These are phyloP conservation scores for Leavenworthia alabamica DNA, from an alignment of 345 rosid species.

Conservation along the genomic window DNA sequence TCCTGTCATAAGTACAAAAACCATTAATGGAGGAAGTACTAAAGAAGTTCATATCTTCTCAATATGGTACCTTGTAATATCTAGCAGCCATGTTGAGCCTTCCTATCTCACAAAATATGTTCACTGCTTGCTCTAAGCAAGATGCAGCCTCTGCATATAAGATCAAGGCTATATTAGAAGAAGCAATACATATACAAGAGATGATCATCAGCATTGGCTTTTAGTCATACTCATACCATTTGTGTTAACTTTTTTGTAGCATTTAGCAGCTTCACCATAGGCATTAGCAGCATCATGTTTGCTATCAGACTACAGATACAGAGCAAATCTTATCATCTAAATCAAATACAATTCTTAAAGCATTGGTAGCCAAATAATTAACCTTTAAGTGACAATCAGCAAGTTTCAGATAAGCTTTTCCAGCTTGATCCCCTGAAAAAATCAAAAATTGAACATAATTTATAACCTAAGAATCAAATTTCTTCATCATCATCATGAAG, in stretches of 20 bases:
- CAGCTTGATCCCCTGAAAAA: slow-evolving; percentile 68
- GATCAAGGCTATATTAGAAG: background rate
- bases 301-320: slow-evolving; percentile 41
- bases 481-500: no score
- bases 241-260: slow-evolving; percentile 52
- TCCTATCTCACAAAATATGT: slow-evolving; percentile 66
- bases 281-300: slow-evolving; percentile 65
- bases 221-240: slow-evolving; percentile 42
- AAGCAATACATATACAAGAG: background rate
- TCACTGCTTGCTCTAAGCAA: slow-evolving; percentile 67
- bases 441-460: no score
- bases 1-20: background rate
- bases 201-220: no score
- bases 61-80: slow-evolving; percentile 67
- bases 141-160: slow-evolving; percentile 62
- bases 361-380: background rate
- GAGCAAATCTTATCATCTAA: background rate
- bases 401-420: slow-evolving; percentile 46
- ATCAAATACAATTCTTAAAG: no score
- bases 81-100: slow-evolving; percentile 87
- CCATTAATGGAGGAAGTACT: no score
- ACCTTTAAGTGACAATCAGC: slow-evolving; percentile 56
- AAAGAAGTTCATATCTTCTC: no score
- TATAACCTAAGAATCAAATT: no score
- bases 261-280: slow-evolving; percentile 61